Evolutionary conservation across 2,329 filamentous ascomycete genomes (phyloP).

Genomic region (Rutstroemia sp.): DNA sequence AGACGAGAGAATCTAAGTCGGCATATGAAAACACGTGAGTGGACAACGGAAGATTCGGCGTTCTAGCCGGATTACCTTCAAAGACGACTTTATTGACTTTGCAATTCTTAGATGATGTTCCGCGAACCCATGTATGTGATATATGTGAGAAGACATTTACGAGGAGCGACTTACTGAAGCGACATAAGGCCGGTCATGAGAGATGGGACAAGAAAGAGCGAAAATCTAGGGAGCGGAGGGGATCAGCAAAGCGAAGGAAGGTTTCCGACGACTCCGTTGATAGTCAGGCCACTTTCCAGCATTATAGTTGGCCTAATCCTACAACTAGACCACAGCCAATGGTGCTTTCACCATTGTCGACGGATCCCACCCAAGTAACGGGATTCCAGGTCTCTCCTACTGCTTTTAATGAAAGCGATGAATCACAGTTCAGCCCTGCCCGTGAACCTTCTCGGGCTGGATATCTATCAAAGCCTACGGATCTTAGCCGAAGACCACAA

Average conservation of each 20-base stretch:
- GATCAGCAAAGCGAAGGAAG: conserved; percentile 13
- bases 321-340: background rate
- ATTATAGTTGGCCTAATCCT: background rate
- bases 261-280: background rate
- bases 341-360: conserved; percentile 1
- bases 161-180: conserved; percentile 20
- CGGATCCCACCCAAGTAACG: background rate
- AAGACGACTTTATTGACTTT: conserved; percentile 3
- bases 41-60: background rate
- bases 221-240: background rate
- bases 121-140: conserved; percentile 16
- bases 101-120: conserved; percentile 11
- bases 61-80: background rate
- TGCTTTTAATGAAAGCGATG: background rate
- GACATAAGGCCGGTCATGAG: conserved; percentile 21
- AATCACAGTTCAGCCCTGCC: background rate
- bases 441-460: background rate
- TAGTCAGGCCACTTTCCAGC: background rate
- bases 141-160: conserved; percentile 23
- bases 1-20: conserved; percentile 23
- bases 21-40: conserved; percentile 21
- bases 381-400: background rate
- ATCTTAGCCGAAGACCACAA: background rate
- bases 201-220: conserved; percentile 17
- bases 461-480: background rate